Evolutionary conservation across 805 yeast species (phyloP), one percentile per base, ranked within the genome.

Genomic region (Candida broadrunensis): DNA sequence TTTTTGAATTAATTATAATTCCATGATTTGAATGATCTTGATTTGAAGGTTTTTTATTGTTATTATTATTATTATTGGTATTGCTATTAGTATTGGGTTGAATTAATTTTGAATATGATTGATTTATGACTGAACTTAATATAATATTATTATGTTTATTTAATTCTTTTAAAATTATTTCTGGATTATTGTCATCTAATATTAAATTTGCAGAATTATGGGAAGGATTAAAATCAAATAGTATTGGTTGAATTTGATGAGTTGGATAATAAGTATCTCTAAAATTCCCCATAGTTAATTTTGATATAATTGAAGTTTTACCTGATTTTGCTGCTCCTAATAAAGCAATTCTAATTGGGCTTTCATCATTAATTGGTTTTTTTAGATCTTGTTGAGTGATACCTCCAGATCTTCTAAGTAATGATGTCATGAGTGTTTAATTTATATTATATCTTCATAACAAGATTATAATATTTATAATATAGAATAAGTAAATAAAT

Each of bases 231-330:
- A 70, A 85, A 15, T 78, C 78, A 44, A 81, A 71, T 30, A 84
- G 55, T 42, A 80, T 67, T 19, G 88, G 78, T 3, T 76, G 77
- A 42, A 81, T 80, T 41, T 72, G 75, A 33, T 75, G 67, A 3
- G 91, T 85, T 4, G 93, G 95, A 51, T 85, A 85, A 55, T 85
- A 83, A 0, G 85, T 84, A 43, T 83, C 89, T 37, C 79, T 70
- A 41, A 74, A 79, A 19, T 68, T 66, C 19, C 75, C 73, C 16
- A 73, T 61, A 2, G 72, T 65, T 13, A 81, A 49, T 36, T 74
- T 63, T 39, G 79, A 72, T 11, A 79, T 72, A 29, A 78, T 65
- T 0, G 85, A 70, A 2, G 86, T 75, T 52, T 82, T 82, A 9
- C 88, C 88, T 0, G 77, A 71, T 14, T 68, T 67, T 11, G 76